Evolutionary conservation across 805 yeast genomes (phyloP), one percentile per base, ranked within the genome.

Genomic region (Starmerella bombicola): DNA sequence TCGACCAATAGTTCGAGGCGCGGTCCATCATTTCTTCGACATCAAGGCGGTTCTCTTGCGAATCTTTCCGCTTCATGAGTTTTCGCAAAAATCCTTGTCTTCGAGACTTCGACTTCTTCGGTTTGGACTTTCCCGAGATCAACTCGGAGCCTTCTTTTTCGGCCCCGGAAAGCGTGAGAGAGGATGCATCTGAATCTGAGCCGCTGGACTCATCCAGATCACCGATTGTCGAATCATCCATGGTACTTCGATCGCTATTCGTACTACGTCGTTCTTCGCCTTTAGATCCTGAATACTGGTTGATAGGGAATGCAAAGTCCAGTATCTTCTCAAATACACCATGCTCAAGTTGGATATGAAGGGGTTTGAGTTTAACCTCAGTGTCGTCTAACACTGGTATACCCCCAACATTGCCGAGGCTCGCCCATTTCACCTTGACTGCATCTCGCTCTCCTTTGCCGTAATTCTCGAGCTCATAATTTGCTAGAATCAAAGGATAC

Each of bases 361-460:
- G 52, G 1, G 95, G 95, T 38, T 71, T 68, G 15, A 83, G 57
- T 1, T 62, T 58, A 16, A 82, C 65, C 28, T 72, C 72, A 19
- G 83, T 76, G 37, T 69, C 63, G 44, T 74, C 76, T 61, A 86
- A 66, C 19, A 86, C 76, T n/a, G 80, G 71, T 37, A 86, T 84
- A 9, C 97, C 97, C 24, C 95, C 97, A 41, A 88, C 79, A 0
- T 93, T 84, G 40, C 72, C 74, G 38, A 79, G 71, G 76, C 80
- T 73, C n/a, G 74, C 70, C 97, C 97, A 86, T 9, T 61, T 55
- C 2, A 76, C 58, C 5, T 60, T 58, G 6, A 78, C 56, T 45
- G 50, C 47, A n/a, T 38, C 38, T 3, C 21, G 33, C 17, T 23
- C 16, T 15, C 15, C 5, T 6, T n/a, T 6, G 5, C 25, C 17